A percentile compares a stretch with the other conserved stretches of the same genome.
Conservation (phyloP, 129 eudicot genomes). For the Artemisia tridentata region DNA sequence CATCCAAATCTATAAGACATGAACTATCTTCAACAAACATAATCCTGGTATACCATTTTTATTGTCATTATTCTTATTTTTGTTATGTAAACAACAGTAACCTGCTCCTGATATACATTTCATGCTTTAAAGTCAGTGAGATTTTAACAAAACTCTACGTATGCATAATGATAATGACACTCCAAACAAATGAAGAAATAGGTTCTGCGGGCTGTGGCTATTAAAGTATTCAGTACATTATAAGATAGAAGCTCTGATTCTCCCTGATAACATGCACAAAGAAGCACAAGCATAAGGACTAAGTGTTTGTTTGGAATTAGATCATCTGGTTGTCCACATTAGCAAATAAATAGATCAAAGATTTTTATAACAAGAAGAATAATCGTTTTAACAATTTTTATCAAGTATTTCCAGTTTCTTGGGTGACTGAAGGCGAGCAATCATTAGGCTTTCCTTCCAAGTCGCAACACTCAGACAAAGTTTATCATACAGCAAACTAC, state of each 20-base stretch:
- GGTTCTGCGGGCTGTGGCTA: neutral
- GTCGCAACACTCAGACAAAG: too few species aligned
- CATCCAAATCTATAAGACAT: too few species aligned
- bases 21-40: too few species aligned
- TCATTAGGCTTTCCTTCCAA: too few species aligned
- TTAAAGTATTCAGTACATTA: too few species aligned
- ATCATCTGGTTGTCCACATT: neutral
- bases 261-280: neutral
- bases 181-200: neutral
- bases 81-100: too few species aligned
- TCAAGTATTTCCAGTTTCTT: too few species aligned
- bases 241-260: neutral
- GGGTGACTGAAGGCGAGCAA: too few species aligned
- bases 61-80: too few species aligned
- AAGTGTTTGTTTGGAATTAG: neutral
- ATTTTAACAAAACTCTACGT: neutral
- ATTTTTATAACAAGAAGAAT: neutral
- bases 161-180: neutral
- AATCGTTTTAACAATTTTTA: too few species aligned
- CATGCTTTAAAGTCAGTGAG: neutral
- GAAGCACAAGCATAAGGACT: neutral
- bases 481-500: too few species aligned
- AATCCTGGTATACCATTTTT: too few species aligned
- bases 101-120: neutral
- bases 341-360: neutral